Percentiles rank a stretch among this genome's conserved stretches.
Conservation (phyloP, 345 rosid species). For the Abelmoschus esculentus region DNA sequence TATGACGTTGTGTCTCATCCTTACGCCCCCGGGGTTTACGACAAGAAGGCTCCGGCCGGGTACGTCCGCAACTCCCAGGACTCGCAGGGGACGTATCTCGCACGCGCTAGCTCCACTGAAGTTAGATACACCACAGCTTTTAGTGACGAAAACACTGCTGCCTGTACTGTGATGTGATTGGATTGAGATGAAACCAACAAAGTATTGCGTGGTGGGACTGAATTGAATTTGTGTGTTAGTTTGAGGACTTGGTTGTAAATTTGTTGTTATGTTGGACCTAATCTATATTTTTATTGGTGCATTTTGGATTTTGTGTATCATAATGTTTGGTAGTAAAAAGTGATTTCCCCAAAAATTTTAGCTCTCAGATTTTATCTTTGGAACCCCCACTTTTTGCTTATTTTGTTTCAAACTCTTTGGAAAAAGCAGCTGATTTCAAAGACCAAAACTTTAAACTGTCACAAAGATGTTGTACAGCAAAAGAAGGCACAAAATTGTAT, state of each 20-base stretch:
- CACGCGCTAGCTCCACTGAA: slow-evolving; percentile 97
- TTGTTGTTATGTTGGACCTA: not conserved
- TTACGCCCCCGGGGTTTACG: slow-evolving; percentile 82
- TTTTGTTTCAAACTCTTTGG: too few relatives aligned
- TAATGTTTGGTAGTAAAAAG: not conserved
- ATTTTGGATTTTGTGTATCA: not conserved
- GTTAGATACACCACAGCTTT: slow-evolving; percentile 94
- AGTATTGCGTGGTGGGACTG: not conserved
- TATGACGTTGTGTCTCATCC: slow-evolving; percentile 87
- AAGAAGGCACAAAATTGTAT: too few relatives aligned
- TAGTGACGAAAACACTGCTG: slow-evolving; percentile 76
- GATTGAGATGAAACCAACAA: not conserved
- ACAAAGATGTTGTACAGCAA: too few relatives aligned
- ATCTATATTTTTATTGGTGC: not conserved
- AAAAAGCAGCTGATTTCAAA: too few relatives aligned
- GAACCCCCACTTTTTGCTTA: too few relatives aligned
- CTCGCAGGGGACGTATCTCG: slow-evolving; percentile 51
- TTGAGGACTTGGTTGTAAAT: not conserved
- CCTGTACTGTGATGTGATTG: slow-evolving; percentile 66
- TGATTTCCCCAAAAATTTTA: too few relatives aligned
- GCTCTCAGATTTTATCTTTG: too few relatives aligned
- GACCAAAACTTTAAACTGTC: too few relatives aligned
- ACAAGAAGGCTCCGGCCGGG: slow-evolving; percentile 79
- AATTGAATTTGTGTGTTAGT: not conserved
- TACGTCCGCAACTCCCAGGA: slow-evolving; percentile 67